Base-by-base conservation (phyloP, 306 rosid genomes). In the Mimosa bimucronata region DNA sequence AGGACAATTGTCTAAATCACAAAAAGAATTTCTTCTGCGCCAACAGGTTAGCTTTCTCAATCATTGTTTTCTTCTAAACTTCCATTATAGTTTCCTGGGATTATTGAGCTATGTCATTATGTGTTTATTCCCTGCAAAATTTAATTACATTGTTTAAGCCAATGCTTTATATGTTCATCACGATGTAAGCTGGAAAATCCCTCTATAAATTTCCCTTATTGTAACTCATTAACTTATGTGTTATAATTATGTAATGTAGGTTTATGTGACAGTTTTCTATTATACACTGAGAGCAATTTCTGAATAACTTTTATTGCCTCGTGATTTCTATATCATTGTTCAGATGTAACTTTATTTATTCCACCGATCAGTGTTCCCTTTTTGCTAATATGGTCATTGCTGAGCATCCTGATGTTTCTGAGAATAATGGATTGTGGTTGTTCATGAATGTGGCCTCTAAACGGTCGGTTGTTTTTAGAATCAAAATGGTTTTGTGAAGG, bases 1-100 rank as follows among this genome's bases (percentile, higher is more conserved):
- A 87, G 99, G 99, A 44, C 99, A 95, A 76, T 69, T 95, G 83
- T 95, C 99, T 40, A 95, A 95, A 90, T 93, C 99, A 52, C 99
- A 95, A 85, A 95, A 91, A 71, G 99, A 95, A 85, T 95, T 89
- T 83, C 99, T 95, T 85, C 89, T 95, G 85, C 96, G 99, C 73
- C 99, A 93, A 82, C 99, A 91, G 99, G 99, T 95, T 83, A 77
- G 87, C 79, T 66, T 83, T 83, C 78, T 82, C 30, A 38, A 62
- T 45, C 73, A 77, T 74, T 31, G 71, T 67, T 67, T 9, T 77
- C 58, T 60, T 55, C 26, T 75, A 70, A 71, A 72, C 57, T 71
- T 79, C 55, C 66, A 71, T 71, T 69, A 65, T 21, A 38, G n/a
- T 41, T 79, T 65, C 60, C 52, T 48, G 26, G 52, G 40, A 37